Evolutionary conservation across 768 basidiomycete genomes (phyloP), one percentile per base, ranked within the genome.

Genomic region (Lentinus tigrinus): DNA sequence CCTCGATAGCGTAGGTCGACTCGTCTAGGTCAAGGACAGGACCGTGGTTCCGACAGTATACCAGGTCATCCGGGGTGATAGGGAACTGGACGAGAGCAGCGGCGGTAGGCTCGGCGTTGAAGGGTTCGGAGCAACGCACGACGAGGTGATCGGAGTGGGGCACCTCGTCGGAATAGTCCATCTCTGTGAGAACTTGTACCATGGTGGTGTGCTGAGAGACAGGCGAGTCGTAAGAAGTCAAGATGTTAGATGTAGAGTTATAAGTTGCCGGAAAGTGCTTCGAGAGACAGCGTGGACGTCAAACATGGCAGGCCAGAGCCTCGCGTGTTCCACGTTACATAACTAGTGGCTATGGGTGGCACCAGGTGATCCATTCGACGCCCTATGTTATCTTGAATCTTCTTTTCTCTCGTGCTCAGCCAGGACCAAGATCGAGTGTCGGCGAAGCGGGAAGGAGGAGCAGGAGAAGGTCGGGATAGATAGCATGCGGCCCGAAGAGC

Each of bases 21-120:
- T 76, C 75, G 57, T 79, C 76, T 50, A 83, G 80, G 46, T 79
- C 76, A 11, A 78, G 72, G 34, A 84, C 83, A 21, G 78, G 78
- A 44, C 88, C 83, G 64, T 91, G 89, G 64, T 91, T 91, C 34
- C 89, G 82, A 58, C 82, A 83, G 65, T 88, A 92, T 10, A 85
- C 75, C n/a, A 86, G 74, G 44, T 80, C 79, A 52, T 81, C 78
- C 1, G 88, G 88, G 0, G 89, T 90, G 56, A 82, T 58, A 6
- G 77, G 67, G 65, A 85, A 85, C 63, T 85, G 81, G 19, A 84
- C 78, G 13, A 91, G 77, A 17, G 79, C 77, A 37, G 77, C 69
- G 5, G 78, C 78, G 2, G 76, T 72, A 0, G 89, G 85, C 61
- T 92, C 89, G 17, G 88, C 88, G 66, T 91, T 91, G 74, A 83